Evolutionary conservation across 2,329 filamentous ascomycete genomes (phyloP), one percentile per base, ranked within the genome.

Genomic region (Aspergillus pseudoglaucus): DNA sequence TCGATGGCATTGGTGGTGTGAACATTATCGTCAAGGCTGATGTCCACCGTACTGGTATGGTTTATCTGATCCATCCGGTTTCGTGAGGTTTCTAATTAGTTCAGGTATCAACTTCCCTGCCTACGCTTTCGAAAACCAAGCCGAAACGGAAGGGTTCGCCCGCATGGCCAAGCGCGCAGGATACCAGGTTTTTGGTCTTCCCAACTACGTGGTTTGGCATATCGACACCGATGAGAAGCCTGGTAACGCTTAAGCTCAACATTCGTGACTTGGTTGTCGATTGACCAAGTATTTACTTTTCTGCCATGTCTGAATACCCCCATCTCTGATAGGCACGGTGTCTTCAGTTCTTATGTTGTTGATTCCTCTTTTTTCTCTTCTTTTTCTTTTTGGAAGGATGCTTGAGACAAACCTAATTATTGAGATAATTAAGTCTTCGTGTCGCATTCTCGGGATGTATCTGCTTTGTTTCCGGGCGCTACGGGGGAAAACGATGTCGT

Each of bases 161-260:
- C 95, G 94, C 69, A 98, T 98, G 93, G 93, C 93, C 50, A 96
- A 94, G 75, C 80, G 90, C 54, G 93, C 93, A 15, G 93, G 93
- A 40, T 97, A 96, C 67, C 80, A 88, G 62, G 93, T 98, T 22
- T 81, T 89, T 58, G 93, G 93, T 41, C 76, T 98, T 47, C 93
- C 91, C 38, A 98, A 98, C 69, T 98, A 98, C 67, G 85, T 98
- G 44, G 91, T 98, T 50, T 98, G 93, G 93, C 93, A 98, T 67
- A 88, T 95, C 61, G 93, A 98, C 68, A 98, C 93, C 2, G 83
- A 90, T 48, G 93, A 98, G 75, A 95, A 96, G 77, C 81, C 83
- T 30, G 89, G 90, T 30, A 97, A 97, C 49, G 64, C 53, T 70
- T 63, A 56, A 41, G 48, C 53, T n/a, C n/a, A 30, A 42, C 14